A percentile compares a stretch with the other conserved stretches of the same genome.
Conservation (phyloP, 208 protist genomes). For the Trypanosoma cruzi region DNA sequence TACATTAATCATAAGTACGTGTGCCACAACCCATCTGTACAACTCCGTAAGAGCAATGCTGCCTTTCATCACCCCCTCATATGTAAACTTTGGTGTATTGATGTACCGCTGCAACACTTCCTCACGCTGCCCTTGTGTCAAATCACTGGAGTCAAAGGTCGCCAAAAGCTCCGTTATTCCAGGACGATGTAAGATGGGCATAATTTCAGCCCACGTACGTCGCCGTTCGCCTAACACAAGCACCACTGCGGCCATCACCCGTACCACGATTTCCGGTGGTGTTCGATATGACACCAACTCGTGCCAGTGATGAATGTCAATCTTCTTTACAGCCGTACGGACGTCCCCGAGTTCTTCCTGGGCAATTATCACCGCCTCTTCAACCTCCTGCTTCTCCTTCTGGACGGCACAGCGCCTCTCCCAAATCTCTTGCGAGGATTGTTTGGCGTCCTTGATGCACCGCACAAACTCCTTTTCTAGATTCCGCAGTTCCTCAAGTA, state of each 20-base stretch:
- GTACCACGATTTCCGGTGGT: conserved; percentile 63
- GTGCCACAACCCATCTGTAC: conserved; percentile 58
- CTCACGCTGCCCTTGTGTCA: conserved; percentile 24
- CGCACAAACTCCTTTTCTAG: background rate
- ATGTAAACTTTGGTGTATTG: conserved; percentile 43
- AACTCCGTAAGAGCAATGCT: conserved; percentile 55
- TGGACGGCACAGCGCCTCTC: conserved; percentile 29
- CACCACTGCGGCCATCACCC: conserved; percentile 69
- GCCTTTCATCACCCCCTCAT: conserved; percentile 53
- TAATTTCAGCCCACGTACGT: conserved; percentile 46
- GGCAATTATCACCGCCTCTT: conserved; percentile 26
- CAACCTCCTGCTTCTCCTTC: conserved; percentile 21
- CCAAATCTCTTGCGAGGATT: conserved; percentile 22
- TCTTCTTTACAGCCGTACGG: conserved; percentile 42
- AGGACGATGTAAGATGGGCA: conserved; percentile 36
- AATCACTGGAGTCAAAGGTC: conserved; percentile 36
- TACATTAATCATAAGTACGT: conserved; percentile 42
- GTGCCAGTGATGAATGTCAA: conserved; percentile 44
- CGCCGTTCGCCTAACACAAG: conserved; percentile 44
- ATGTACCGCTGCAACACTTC: conserved; percentile 41
- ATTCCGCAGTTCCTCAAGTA: background rate
- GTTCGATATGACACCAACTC: conserved; percentile 74
- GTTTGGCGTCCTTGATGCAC: conserved; percentile 2
- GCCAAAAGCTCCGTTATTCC: conserved; percentile 48
- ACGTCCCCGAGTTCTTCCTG: conserved; percentile 41